A percentile compares a stretch with the other conserved stretches of the same genome.
Evolutionary conservation across 306 rosid genomes (phyloP).

Genomic region (Glycine latifolia): DNA sequence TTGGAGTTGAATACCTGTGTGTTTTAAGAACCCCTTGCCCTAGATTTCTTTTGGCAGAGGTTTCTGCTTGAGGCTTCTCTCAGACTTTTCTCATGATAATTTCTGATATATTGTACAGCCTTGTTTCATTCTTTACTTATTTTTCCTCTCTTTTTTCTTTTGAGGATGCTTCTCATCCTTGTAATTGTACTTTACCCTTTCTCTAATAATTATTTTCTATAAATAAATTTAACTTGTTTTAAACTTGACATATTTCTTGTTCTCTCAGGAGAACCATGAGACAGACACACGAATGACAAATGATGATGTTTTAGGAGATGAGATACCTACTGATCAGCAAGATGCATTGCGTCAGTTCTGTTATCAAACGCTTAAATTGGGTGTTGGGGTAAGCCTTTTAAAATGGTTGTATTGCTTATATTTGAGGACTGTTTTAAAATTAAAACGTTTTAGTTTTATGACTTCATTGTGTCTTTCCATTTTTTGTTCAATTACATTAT

Average conservation of each 20-base stretch:
- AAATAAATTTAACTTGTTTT: slow-evolving; percentile 33
- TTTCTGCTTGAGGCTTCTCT: neutral
- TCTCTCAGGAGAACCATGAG: slow-evolving; percentile 75
- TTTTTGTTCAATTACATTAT: slow-evolving; percentile 36
- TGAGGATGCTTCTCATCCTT: neutral
- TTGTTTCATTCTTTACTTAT: slow-evolving; percentile 9
- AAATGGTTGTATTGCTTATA: neutral
- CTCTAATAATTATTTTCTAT: neutral
- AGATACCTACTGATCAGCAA: slow-evolving; percentile 95
- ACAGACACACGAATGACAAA: slow-evolving; percentile 70
- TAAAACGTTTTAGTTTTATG: slow-evolving; percentile 19
- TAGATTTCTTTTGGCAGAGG: no score
- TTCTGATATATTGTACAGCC: neutral
- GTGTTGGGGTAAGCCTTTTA: slow-evolving; percentile 68
- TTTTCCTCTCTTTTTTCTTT: neutral
- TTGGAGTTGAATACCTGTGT: no score
- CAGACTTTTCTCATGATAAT: neutral
- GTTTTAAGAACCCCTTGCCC: no score
- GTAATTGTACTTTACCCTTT: neutral
- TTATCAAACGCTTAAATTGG: slow-evolving; percentile 87
- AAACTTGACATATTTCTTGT: slow-evolving; percentile 24
- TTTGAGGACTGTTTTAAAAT: neutral
- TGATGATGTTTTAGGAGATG: slow-evolving; percentile 97
- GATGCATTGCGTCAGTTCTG: slow-evolving; percentile 87
- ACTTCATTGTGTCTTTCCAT: slow-evolving; percentile 1